phyloP scores from a whole-genome alignment of 108 stramenopile genomes.

The Aurantiochytrium sp. region DNA sequence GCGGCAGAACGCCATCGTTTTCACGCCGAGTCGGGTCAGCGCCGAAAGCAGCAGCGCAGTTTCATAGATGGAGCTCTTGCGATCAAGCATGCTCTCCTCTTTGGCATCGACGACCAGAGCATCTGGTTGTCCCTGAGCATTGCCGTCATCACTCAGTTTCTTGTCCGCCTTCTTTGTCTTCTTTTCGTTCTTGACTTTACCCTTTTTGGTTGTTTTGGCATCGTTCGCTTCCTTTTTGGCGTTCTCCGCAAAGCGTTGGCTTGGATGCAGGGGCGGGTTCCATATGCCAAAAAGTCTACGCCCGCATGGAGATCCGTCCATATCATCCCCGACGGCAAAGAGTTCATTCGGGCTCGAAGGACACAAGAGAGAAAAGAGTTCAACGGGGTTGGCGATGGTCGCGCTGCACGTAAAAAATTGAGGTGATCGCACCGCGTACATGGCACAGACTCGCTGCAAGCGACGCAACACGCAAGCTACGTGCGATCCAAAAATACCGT shows the following conservation, averaged over 20 bases:
- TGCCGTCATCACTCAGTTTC: no score
- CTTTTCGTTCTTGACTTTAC: background rate
- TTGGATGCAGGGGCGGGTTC: conserved; percentile 64
- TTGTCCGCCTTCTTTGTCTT: background rate
- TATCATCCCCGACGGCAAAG: conserved; percentile 45
- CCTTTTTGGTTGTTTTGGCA: background rate
- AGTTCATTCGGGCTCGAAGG: conserved; percentile 39
- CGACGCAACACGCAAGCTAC: conserved; percentile 81
- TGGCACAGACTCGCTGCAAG: conserved; percentile 57
- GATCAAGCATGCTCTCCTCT: background rate
- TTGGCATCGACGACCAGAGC: background rate
- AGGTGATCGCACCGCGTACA: conserved; percentile 13
- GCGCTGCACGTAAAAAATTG: conserved; percentile 82
- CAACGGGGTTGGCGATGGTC: conserved; percentile 72
- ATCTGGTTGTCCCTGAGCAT: background rate
- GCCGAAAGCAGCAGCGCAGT: conserved; percentile 76
- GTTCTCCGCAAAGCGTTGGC: conserved; percentile 25
- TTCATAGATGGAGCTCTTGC: conserved; percentile 60
- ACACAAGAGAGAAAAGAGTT: conserved; percentile 67
- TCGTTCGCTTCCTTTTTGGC: background rate
- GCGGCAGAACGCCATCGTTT: conserved; percentile 86
- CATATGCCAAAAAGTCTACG: conserved; percentile 72
- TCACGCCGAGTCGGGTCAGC: conserved; percentile 58
- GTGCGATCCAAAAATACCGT: conserved; percentile 90
- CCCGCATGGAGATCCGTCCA: conserved; percentile 66